phyloP scores from a whole-genome alignment of 495 filamentous ascomycete species.

The Daldinia childiae region DNA sequence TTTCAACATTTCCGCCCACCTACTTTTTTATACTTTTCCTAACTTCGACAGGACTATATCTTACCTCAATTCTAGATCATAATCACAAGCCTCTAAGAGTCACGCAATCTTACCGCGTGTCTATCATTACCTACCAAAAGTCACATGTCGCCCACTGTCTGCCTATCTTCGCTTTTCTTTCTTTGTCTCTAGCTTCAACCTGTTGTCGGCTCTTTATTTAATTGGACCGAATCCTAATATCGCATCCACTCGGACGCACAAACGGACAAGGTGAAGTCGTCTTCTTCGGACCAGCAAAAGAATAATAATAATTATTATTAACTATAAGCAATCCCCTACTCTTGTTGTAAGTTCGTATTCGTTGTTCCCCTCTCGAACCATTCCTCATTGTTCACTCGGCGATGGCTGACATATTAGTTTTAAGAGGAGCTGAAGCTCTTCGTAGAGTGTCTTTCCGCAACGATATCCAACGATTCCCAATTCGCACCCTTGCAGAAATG shows the following conservation, averaged over 20 bases:
- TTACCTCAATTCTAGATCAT: not conserved
- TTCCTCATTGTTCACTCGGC: slow-evolving; percentile 16
- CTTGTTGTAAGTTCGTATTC: slow-evolving; percentile 27
- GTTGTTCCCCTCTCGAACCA: slow-evolving; percentile 26
- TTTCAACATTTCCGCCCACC: slow-evolving; percentile 27
- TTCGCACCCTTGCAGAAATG: slow-evolving; percentile 57
- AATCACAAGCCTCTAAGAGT: slow-evolving; percentile 35
- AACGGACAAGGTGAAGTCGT: slow-evolving; percentile 20
- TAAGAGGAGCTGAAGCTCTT: slow-evolving; percentile 51
- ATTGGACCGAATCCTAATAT: slow-evolving; percentile 33
- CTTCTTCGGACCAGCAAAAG: slow-evolving; percentile 20
- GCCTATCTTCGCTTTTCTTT: slow-evolving; percentile 4
- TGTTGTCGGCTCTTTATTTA: slow-evolving; percentile 23
- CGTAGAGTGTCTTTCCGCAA: slow-evolving; percentile 52
- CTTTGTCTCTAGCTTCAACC: slow-evolving; percentile 26
- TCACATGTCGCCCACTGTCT: slow-evolving; percentile 30
- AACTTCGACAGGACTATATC: not conserved
- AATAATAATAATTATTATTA: slow-evolving; percentile 30
- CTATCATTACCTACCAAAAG: slow-evolving; percentile 21
- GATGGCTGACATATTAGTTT: slow-evolving; percentile 53
- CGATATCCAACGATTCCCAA: slow-evolving; percentile 48
- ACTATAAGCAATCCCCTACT: slow-evolving; percentile 34
- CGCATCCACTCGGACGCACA: slow-evolving; percentile 33
- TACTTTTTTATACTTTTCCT: slow-evolving; percentile 25
- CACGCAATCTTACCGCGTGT: slow-evolving; percentile 38